phyloP scores from a whole-genome alignment of 805 yeast species.

The Maudiozyma saulgeensis region DNA sequence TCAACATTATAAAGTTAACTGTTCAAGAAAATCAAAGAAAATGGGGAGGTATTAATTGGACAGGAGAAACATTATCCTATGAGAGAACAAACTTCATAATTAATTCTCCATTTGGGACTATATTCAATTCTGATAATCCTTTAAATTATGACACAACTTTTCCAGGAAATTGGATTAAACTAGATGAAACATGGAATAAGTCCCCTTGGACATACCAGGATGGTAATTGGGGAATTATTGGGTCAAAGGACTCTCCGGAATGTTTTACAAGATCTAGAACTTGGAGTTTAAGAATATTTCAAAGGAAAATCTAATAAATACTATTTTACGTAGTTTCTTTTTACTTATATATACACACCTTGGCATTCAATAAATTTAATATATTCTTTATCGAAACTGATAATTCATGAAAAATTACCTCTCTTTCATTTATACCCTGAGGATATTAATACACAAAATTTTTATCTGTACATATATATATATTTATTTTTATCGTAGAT shows the following conservation, averaged over 20 bases:
- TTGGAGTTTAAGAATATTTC: conserved; percentile 18
- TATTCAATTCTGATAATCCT: background rate
- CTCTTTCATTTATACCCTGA: too few species aligned
- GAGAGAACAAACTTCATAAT: conserved; percentile 11
- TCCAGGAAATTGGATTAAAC: conserved; percentile 19
- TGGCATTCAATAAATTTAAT: background rate
- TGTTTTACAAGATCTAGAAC: conserved; percentile 21
- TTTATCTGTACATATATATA: too few species aligned
- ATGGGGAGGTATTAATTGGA: conserved; percentile 22
- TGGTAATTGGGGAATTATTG: conserved; percentile 20
- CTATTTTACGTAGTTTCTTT: too few species aligned
- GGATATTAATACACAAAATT: too few species aligned
- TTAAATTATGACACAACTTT: conserved; percentile 9
- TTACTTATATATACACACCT: background rate
- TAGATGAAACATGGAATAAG: conserved; percentile 23
- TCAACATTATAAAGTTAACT: conserved; percentile 14
- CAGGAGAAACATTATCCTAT: conserved; percentile 14
- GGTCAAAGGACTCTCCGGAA: conserved; percentile 18
- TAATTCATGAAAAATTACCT: too few species aligned
- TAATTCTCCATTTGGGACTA: background rate
- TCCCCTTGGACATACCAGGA: conserved; percentile 21
- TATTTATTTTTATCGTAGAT: background rate
- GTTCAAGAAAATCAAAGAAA: conserved; percentile 26
- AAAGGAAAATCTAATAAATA: background rate
- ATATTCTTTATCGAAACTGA: background rate